A percentile compares a stretch with the other conserved stretches of the same genome.
Conservation (phyloP, 2,329 filamentous ascomycete genomes). For the Alternaria consortialis region DNA sequence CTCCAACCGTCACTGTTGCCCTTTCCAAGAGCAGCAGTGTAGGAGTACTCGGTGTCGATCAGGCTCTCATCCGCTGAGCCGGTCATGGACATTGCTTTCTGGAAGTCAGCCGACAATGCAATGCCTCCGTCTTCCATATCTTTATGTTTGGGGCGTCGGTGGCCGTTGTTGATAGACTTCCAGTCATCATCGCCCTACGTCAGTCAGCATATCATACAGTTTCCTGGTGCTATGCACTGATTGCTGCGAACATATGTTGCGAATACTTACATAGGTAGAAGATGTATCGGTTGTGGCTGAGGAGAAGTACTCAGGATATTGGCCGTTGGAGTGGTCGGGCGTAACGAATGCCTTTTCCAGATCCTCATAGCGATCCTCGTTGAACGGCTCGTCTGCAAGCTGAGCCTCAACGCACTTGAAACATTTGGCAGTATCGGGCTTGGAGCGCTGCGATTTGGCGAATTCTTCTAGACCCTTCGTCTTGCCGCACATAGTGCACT, state of each 20-base stretch:
- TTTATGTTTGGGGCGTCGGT: conserved; percentile 5
- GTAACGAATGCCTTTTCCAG: conserved; percentile 31
- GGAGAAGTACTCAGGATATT: conserved; percentile 34
- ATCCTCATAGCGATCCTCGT: conserved; percentile 45
- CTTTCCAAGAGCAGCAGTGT: conserved; percentile 6
- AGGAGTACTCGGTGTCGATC: conserved; percentile 32
- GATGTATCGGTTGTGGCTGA: conserved; percentile 14
- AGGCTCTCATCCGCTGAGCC: conserved; percentile 21
- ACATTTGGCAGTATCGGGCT: conserved; percentile 54
- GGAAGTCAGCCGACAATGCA: conserved; percentile 23
- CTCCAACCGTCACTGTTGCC: conserved; percentile 20
- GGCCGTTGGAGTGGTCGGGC: conserved; percentile 21
- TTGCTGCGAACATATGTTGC: background rate
- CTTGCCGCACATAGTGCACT: conserved; percentile 58
- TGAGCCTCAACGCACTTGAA: conserved; percentile 42
- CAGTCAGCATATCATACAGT: conserved; percentile 10
- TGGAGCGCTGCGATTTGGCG: conserved; percentile 58
- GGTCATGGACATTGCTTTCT: conserved; percentile 25
- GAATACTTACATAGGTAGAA: conserved; percentile 34
- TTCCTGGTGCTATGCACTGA: background rate
- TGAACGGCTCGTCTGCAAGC: conserved; percentile 31
- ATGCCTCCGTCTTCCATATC: conserved; percentile 23
- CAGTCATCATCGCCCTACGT: conserved; percentile 23
- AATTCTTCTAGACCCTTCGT: conserved; percentile 60
- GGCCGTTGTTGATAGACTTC: conserved; percentile 11